phyloP scores from a whole-genome alignment of 108 stramenopile species.

The Cyclostephanos tholiformis region DNA sequence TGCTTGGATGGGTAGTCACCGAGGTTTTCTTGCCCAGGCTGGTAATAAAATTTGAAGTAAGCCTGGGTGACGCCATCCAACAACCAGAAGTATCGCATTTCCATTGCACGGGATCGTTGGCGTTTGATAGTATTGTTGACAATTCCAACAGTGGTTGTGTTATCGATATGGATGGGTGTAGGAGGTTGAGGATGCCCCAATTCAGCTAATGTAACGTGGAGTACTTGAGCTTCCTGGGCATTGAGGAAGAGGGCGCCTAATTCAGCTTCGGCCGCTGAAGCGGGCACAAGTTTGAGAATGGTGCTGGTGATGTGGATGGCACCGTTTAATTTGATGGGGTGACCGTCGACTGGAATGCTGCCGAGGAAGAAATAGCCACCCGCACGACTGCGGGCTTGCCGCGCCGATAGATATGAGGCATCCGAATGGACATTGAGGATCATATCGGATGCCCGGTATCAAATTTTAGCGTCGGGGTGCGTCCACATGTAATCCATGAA shows the following conservation, averaged over 20 bases:
- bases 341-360: not conserved
- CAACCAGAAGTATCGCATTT: constrained; percentile 15
- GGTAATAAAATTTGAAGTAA: constrained; percentile 10
- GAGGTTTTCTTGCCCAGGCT: constrained; percentile 20
- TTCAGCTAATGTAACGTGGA: constrained; percentile 18
- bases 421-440: too few relatives aligned
- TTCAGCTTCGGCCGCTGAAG: constrained; percentile 50
- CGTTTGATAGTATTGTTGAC: constrained; percentile 28
- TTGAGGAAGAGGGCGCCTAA: constrained; percentile 41
- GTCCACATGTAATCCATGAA: constrained; percentile 51
- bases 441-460: constrained; percentile 36
- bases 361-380: constrained; percentile 43
- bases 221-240: constrained; percentile 25
- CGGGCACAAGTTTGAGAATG: constrained; percentile 25
- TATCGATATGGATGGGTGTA: constrained; percentile 48
- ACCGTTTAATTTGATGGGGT: constrained; percentile 23
- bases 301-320: constrained; percentile 15
- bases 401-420: constrained; percentile 27
- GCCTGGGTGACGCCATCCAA: constrained; percentile 1
- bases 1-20: too few relatives aligned
- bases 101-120: constrained; percentile 23
- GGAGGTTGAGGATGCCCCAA: constrained; percentile 52
- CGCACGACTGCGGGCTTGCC: constrained; percentile 40
- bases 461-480: constrained; percentile 44
- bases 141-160: constrained; percentile 45